phyloP scores from a whole-genome alignment of 2,329 filamentous ascomycete species.

The Xylariaceae sp. region DNA sequence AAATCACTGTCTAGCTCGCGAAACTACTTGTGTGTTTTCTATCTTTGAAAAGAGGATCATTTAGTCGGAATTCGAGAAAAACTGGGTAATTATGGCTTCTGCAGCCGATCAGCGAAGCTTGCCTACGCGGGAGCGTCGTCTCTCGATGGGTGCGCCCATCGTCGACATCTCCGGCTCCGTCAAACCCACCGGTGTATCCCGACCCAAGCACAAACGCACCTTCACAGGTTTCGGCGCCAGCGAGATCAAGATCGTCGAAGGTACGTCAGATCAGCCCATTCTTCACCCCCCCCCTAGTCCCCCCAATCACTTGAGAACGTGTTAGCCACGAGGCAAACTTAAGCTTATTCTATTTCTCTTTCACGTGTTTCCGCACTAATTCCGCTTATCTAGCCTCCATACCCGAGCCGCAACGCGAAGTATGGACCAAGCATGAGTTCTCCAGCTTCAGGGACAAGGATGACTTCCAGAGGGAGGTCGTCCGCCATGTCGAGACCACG shows the following conservation, averaged over 20 bases:
- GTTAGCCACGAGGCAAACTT: too few species aligned
- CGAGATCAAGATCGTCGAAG: constrained; percentile 92
- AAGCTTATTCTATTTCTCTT: not conserved
- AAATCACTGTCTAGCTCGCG: too few species aligned
- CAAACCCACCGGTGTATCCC: constrained; percentile 74
- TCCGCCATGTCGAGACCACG: constrained; percentile 93
- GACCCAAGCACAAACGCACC: constrained; percentile 97
- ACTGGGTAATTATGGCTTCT: constrained; percentile 27
- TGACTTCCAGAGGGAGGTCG: constrained; percentile 79
- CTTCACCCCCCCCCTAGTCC: too few species aligned
- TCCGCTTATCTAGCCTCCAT: constrained; percentile 55
- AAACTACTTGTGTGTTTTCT: too few species aligned
- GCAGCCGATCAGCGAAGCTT: constrained; percentile 32
- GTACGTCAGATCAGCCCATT: constrained; percentile 40
- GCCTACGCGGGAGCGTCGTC: constrained; percentile 67
- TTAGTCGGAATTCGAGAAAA: not conserved
- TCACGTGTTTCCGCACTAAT: not conserved
- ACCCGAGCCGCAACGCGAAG: constrained; percentile 79
- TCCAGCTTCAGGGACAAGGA: constrained; percentile 71
- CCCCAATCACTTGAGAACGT: too few species aligned
- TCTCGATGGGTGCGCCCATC: constrained; percentile 73
- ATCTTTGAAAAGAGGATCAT: too few species aligned
- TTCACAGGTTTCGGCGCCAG: constrained; percentile 84
- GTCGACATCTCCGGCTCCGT: constrained; percentile 81
- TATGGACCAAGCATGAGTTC: constrained; percentile 62